Conservation (phyloP, 768 basidiomycete genomes). For the Podaxis sp. region DNA sequence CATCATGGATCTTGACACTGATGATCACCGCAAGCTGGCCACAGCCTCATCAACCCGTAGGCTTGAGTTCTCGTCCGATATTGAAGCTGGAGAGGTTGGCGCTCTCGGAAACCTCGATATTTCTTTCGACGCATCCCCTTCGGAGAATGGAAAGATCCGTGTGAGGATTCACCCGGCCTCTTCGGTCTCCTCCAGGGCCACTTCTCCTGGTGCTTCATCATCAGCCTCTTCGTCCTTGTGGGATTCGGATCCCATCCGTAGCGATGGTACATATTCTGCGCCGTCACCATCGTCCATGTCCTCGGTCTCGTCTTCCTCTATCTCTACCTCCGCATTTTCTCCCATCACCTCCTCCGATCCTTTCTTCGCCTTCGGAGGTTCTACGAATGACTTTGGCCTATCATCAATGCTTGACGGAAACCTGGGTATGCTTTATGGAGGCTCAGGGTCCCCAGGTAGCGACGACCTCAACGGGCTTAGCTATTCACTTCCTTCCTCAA, state of each 20-base stretch:
- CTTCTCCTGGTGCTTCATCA: conserved; percentile 27
- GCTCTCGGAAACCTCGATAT: conserved; percentile 63
- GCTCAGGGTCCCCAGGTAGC: conserved; percentile 7
- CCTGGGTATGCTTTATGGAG: conserved; percentile 33
- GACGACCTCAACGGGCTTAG: conserved; percentile 5
- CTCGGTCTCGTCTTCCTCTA: conserved; percentile 37
- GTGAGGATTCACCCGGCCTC: conserved; percentile 69
- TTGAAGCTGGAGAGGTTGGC: conserved; percentile 44
- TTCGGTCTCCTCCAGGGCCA: conserved; percentile 39
- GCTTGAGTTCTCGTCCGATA: conserved; percentile 54
- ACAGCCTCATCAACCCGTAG: conserved; percentile 38
- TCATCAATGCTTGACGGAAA: conserved; percentile 34
- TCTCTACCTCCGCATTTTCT: conserved; percentile 12
- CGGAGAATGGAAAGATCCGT: conserved; percentile 68
- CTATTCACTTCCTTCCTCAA: conserved; percentile 4
- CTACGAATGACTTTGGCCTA: conserved; percentile 36
- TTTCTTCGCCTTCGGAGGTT: conserved; percentile 53
- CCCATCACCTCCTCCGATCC: conserved; percentile 35
- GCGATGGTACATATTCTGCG: conserved; percentile 16
- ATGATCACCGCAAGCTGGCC: conserved; percentile 33
- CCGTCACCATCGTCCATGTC: conserved; percentile 30
- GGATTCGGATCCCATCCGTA: conserved; percentile 14
- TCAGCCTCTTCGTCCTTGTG: conserved; percentile 20
- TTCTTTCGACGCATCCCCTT: conserved; percentile 66
- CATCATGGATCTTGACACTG: conserved; percentile 16